These are phyloP conservation scores for Chromera velia DNA, from an alignment of 73 alveolate genomes.

Conservation along the genomic window DNA sequence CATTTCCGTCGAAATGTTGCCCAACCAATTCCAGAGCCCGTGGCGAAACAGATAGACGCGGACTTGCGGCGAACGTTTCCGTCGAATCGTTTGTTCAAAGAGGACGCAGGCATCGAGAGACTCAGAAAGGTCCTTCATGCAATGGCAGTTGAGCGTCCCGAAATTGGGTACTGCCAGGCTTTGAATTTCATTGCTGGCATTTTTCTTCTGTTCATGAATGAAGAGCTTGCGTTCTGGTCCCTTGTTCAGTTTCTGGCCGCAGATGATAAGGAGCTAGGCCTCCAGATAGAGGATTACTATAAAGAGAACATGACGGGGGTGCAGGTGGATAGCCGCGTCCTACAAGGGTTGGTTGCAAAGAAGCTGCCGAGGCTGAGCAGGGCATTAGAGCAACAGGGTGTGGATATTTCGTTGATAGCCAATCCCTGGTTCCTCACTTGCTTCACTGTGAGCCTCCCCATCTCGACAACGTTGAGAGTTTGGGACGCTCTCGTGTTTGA, in stretches of 20 bases:
- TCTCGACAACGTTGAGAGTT: not conserved
- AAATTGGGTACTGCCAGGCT: conserved; percentile 82
- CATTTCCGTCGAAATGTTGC: not conserved
- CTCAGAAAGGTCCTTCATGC: conserved; percentile 54
- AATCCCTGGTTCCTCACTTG: not conserved
- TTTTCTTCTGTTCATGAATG: conserved; percentile 65
- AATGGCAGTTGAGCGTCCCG: conserved; percentile 73
- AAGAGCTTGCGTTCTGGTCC: conserved; percentile 67
- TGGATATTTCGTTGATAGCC: not conserved
- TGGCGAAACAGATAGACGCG: not conserved
- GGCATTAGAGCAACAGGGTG: not conserved
- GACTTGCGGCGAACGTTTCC: not conserved
- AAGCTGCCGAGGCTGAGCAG: not conserved
- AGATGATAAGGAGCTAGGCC: not conserved
- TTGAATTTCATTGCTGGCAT: conserved; percentile 89
- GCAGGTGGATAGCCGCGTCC: not conserved
- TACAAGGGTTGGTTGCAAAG: not conserved
- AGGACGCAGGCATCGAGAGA: not conserved
- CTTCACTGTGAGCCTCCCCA: not conserved
- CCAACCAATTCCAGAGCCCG: not conserved
- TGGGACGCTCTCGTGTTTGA: not conserved
- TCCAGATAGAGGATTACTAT: not conserved
- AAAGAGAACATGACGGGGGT: not conserved
- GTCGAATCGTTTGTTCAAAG: not conserved
- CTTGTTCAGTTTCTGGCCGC: not conserved